Percentiles rank a stretch among this genome's conserved stretches.
Evolutionary conservation across 2,329 filamentous ascomycete genomes (phyloP).

Genomic region (Cryphonectria carpinicola): DNA sequence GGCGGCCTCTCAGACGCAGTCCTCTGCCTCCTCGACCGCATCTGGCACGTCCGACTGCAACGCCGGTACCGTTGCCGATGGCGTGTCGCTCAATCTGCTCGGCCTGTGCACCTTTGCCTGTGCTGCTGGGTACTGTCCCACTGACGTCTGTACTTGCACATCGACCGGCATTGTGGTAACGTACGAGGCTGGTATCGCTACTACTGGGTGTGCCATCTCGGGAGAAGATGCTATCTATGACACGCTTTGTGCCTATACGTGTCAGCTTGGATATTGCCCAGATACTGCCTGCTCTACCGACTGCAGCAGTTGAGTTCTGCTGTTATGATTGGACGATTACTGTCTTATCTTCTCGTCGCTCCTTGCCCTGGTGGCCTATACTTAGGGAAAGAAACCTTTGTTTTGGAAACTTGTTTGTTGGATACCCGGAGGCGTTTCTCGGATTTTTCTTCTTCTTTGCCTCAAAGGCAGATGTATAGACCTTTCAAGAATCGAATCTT

Average conservation of each 20-base stretch:
- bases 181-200: constrained; percentile 34
- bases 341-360: constrained; percentile 5
- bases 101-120: constrained; percentile 32
- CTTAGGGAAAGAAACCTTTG: neutral
- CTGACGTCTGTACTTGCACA: constrained; percentile 30
- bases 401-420: neutral
- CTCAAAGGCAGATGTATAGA: neutral
- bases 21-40: constrained; percentile 19
- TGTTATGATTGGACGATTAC: neutral
- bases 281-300: constrained; percentile 36
- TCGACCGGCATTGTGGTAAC: constrained; percentile 23
- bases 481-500: neutral
- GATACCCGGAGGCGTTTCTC: neutral
- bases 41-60: constrained; percentile 24
- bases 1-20: constrained; percentile 18
- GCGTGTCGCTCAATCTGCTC: constrained; percentile 27
- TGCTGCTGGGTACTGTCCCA: constrained; percentile 31
- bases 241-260: constrained; percentile 51
- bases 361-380: constrained; percentile 1
- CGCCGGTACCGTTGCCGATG: constrained; percentile 27
- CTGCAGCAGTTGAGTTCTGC: constrained; percentile 2
- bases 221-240: constrained; percentile 43
- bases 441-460: neutral
- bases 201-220: constrained; percentile 39
- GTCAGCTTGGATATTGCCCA: constrained; percentile 52